Base-by-base conservation (phyloP, 805 yeast species). In the Isabelozyma rhagii region DNA sequence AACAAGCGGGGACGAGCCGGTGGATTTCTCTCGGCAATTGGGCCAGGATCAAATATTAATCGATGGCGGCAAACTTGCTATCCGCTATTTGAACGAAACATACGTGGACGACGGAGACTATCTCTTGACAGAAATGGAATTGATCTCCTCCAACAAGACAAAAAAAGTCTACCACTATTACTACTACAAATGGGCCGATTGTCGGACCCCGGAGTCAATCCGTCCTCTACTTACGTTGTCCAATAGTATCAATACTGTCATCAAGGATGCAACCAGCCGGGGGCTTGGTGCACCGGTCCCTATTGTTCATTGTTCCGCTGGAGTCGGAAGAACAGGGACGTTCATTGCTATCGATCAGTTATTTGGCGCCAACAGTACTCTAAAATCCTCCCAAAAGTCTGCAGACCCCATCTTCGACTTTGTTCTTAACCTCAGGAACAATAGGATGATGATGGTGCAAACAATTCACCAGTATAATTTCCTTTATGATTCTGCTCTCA, bases 311-410 rank as follows among this genome's bases (percentile, higher is more conserved):
- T 76, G 80, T 47, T 75, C 80, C 6, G 80, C 80, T 6, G 80
- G 80, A 0, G 79, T 75, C 1, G 80, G 80, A 3, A 58, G 80
- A 51, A 71, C 79, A 0, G 77, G 76, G 2, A 69, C 75, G 0
- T 67, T 69, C 47, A 69, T 68, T 39, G 71, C 72, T 5, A 55
- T 65, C 52, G 76, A 66, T 60, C 70, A 67, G 56, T 50, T 73
- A 50, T 45, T 61, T 57, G 57, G 39, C 52, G 57, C 49, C 10
- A 41, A 45, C 27, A 21, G 28, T 27, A 42, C 7, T 27, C 10
- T 44, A 31, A 18, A 38, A 43, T 3, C 31, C 8, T 10, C 15
- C 41, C 21, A 45, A 39, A 43, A 47, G 9, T 13, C 44, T 11
- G 46, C 41, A 13, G 76, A 72, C 48, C 63, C 68, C 4, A 62